Evolutionary conservation across 2,329 filamentous ascomycete species (phyloP), one percentile per base, ranked within the genome.

Genomic region (Xylogone sp.): DNA sequence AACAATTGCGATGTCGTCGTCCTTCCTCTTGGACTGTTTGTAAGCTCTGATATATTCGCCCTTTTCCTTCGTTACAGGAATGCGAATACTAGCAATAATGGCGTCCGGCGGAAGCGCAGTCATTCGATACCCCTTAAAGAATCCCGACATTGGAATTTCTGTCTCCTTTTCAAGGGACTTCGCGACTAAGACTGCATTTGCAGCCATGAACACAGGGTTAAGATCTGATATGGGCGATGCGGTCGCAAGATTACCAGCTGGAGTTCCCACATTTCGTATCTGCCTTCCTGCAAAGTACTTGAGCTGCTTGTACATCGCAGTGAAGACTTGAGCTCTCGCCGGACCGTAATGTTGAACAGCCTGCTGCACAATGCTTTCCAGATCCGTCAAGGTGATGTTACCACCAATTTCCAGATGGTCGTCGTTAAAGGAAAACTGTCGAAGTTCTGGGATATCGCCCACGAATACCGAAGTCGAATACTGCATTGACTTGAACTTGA

Each of bases 1-100:
- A 21, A 97, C 94, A 61, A 99, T 97, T 2, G 94, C 94, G 65
- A 99, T 97, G 65, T 99, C 94, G 62, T 99, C 94, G 62, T 99
- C 94, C 66, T 97, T 97, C 59, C 94, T 77, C 75, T 99, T 99
- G 1, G 94, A 84, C 68, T 97, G 93, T 71, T 99, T 99, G 71
- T 97, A 97, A 1, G 93, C 86, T 43, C 88, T 82, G 67, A 96
- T 87, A 65, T 86, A 90, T 66, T 97, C 94, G 3, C 88, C 86
- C 62, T 86, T 87, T 49, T 84, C 78, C 2, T 77, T 77, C 0
- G 88, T 87, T 2, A 88, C 73, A 0, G 94, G 94, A 43, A 99
- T 90, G n/a, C 87, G 83, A 56, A 99, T 86, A 42, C 86, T 86
- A 1, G 90, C 84, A 54, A 99, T 93, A 56, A 97, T 82, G 1